Evolutionary conservation across 2,329 filamentous ascomycete species (phyloP).

Genomic region (Escovopsis weberi): DNA sequence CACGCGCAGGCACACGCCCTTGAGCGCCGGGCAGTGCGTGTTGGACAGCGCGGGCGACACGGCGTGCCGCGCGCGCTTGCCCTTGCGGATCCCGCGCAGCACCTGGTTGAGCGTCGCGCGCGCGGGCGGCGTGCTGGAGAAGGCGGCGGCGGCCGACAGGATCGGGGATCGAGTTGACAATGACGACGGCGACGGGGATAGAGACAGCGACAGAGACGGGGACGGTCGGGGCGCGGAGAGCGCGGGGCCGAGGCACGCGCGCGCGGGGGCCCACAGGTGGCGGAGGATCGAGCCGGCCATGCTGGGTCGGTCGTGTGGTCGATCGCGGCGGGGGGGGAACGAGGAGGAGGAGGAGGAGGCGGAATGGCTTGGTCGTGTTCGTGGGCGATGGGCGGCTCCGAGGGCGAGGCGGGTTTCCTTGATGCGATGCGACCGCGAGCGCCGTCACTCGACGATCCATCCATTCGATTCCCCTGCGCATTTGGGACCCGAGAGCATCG

Average conservation of each 20-base stretch:
- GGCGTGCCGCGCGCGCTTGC: conserved; percentile 69
- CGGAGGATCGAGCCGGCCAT: conserved; percentile 23
- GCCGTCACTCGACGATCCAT: no score
- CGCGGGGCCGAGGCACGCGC: no score
- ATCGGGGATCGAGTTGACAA: conserved; percentile 20
- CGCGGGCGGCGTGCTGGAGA: conserved; percentile 42
- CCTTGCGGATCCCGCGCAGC: conserved; percentile 59
- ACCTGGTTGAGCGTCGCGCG: conserved; percentile 61
- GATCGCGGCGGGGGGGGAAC: not conserved
- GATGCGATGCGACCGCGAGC: no score
- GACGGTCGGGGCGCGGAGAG: conserved; percentile 13
- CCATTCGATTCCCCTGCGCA: no score
- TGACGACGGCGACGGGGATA: conserved; percentile 8
- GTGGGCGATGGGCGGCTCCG: no score
- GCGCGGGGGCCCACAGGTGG: conserved; percentile 19
- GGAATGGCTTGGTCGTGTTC: no score
- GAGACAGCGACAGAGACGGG: conserved; percentile 8
- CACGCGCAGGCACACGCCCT: conserved; percentile 92
- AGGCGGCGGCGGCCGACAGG: conserved; percentile 17
- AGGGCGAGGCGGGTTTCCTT: no score
- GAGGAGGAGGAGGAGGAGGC: no score
- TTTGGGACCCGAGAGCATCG: no score
- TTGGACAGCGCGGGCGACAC: conserved; percentile 70
- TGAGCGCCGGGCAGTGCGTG: conserved; percentile 62
- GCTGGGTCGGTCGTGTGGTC: conserved; percentile 7